Percentiles rank a stretch among this genome's conserved stretches.
Conservation (phyloP, 306 rosid species). For the Gillenia trifoliata region DNA sequence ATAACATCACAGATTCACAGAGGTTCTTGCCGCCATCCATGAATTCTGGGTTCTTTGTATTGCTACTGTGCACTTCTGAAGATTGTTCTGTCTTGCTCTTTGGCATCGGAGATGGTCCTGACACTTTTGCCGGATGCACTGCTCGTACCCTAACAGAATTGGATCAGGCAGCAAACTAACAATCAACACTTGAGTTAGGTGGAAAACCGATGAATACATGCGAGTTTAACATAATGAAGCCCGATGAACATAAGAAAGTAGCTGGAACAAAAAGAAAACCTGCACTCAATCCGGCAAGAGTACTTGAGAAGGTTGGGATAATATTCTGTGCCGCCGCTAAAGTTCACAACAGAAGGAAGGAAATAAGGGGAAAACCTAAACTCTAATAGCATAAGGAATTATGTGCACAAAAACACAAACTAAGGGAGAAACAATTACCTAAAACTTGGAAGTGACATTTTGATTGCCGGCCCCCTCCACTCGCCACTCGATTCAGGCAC, state of each 20-base stretch:
- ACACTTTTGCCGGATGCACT: slow-evolving; percentile 55
- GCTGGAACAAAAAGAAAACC: slow-evolving; percentile 27
- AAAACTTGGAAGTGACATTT: slow-evolving; percentile 83
- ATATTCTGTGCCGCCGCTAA: slow-evolving; percentile 65
- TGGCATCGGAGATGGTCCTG: slow-evolving; percentile 18
- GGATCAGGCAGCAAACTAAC: background rate
- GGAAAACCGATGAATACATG: background rate
- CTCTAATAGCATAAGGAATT: background rate
- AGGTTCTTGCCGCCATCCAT: slow-evolving; percentile 30
- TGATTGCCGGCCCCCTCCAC: slow-evolving; percentile 78
- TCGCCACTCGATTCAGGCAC: slow-evolving; percentile 37
- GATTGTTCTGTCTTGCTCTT: slow-evolving; percentile 20
- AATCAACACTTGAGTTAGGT: background rate
- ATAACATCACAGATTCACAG: slow-evolving; percentile 49
- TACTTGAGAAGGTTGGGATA: slow-evolving; percentile 74
- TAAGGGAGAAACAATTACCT: slow-evolving; percentile 48
- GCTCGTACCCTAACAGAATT: slow-evolving; percentile 56
- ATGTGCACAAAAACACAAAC: background rate
- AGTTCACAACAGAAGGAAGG: slow-evolving; percentile 13
- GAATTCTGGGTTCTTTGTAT: slow-evolving; percentile 10
- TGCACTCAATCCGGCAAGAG: slow-evolving; percentile 80
- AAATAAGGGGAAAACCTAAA: background rate
- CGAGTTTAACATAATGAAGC: background rate
- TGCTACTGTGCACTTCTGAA: slow-evolving; percentile 12
- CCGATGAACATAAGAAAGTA: background rate